A percentile compares a stretch with the other conserved stretches of the same genome.
Evolutionary conservation across 257 asterid genomes (phyloP).

Genomic region (Jasminum sambac): DNA sequence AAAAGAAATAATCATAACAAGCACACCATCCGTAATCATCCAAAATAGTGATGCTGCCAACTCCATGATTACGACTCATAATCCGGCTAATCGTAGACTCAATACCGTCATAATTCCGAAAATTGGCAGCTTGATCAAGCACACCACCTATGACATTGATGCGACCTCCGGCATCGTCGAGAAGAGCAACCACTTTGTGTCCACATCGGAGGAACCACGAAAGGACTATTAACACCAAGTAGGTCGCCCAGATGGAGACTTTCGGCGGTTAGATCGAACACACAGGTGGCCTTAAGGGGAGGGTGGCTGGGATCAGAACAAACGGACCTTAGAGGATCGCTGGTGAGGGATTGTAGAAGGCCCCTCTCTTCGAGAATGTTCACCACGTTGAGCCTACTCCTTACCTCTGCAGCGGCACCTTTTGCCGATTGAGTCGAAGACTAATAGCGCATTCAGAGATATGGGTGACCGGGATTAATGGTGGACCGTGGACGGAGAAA

Average conservation of each 20-base stretch:
- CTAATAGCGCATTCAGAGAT: conserved; percentile 11
- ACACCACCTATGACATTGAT: conserved; percentile 60
- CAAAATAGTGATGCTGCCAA: conserved; percentile 22
- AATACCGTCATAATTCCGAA: conserved; percentile 51
- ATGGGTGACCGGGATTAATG: conserved; percentile 29
- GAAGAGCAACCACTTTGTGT: conserved; percentile 64
- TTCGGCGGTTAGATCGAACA: conserved; percentile 93
- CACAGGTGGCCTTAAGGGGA: conserved; percentile 69
- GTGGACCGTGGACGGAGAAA: conserved; percentile 22
- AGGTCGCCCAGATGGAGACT: conserved; percentile 89
- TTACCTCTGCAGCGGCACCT: background rate
- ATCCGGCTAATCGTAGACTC: conserved; percentile 42
- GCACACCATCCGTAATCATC: conserved; percentile 93
- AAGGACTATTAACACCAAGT: conserved; percentile 68
- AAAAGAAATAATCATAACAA: conserved; percentile 43
- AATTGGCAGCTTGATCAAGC: conserved; percentile 60
- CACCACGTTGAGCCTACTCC: conserved; percentile 45
- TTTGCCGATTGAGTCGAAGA: background rate
- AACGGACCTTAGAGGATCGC: conserved; percentile 44
- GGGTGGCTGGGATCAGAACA: conserved; percentile 33
- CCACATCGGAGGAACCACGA: conserved; percentile 93
- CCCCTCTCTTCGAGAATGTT: conserved; percentile 74
- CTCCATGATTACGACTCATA: conserved; percentile 38
- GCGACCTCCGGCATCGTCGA: conserved; percentile 92
- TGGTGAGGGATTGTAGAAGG: conserved; percentile 70